Evolutionary conservation across 495 filamentous ascomycete genomes (phyloP), one percentile per base, ranked within the genome.

Genomic region (Recurvomyces mirabilis): DNA sequence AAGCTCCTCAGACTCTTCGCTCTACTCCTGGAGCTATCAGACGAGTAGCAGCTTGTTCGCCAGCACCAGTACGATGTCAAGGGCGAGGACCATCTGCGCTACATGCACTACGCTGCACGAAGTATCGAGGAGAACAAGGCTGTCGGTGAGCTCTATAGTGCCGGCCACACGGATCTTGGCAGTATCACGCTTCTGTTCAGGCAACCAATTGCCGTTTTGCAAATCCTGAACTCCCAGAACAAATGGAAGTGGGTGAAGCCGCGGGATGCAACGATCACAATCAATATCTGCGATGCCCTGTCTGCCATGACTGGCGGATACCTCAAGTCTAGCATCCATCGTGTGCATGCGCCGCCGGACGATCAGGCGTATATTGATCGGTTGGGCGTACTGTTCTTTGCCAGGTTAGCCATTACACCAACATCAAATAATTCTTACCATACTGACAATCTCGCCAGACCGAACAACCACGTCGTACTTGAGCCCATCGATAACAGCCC

Each of bases 101-200:
- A 75, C 52, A 73, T 74, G 70, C 67, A 66, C 33, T 75, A 74
- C 43, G 51, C 64, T 33, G 56, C 65, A 0, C 61, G 71, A 0
- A 61, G 53, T 1, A 49, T 58, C 0, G 69, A 69, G 34, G 68
- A 71, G 33, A 62, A 71, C 28, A 58, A 57, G 13, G 62, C 61
- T 19, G 47, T 52, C 13, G 57, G 55, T 3, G 59, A 64, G 21
- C 57, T 68, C 21, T 72, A 65, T 56, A 52, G 55, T 1, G 61
- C 61, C 26, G 70, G 68, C 0, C 71, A 75, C 49, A 72, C 69
- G 2, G 73, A 77, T 47, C 67, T 71, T 33, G 69, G 68, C 21
- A 70, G 62, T 21, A 38, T 75, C 3, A 75, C 71, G 0, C 53
- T 77, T 13, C 57, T 74, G 0, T 74, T 72, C 59, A 64, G 69